Evolutionary conservation across 768 basidiomycete genomes (phyloP), one percentile per base, ranked within the genome.

Genomic region (Amanita pseudoporphyria): DNA sequence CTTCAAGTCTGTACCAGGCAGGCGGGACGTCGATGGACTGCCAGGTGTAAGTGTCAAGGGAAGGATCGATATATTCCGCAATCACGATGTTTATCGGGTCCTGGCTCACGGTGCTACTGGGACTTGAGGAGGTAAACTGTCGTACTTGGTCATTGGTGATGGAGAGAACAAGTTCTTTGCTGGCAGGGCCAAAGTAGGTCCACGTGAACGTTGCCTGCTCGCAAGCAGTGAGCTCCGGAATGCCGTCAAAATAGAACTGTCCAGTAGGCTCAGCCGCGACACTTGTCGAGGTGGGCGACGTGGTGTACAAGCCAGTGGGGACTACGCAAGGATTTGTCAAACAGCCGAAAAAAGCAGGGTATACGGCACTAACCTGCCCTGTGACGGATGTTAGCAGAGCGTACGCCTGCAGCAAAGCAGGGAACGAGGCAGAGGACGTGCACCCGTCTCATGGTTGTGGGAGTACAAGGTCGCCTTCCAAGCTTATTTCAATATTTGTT

Each of bases 1-100:
- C 67, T 0, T 47, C 53, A 16, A 81, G 19, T 10, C 54, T 39
- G 55, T 82, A 82, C 69, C 67, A 71, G 3, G 81, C 81, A 46
- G 67, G 61, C 0, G 73, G 59, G 19, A 79, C 60, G 51, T 67
- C 66, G 42, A 82, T 77, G 2, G 62, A 39, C 1, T 58, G 3
- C 80, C 82, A 81, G 3, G 56, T 61, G 60, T 63, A 78, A 14
- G 47, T 49, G 0, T 9, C 6, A 1, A 13, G 21, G 10, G 43
- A 22, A 3, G 74, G 64, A 47, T 64, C 56, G n/a, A 71, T 39
- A 6, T 57, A 6, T 2, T n/a, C 10, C 2, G 35, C 21, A 22
- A 48, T 39, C 16, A 32, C 57, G 31, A 16, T 3, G 9, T 32
- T 42, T 18, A 26, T 33, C 22, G 46, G 35, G 7, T 10, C 6